Conservation (phyloP, 306 rosid species). For the Ormosia emarginata region DNA sequence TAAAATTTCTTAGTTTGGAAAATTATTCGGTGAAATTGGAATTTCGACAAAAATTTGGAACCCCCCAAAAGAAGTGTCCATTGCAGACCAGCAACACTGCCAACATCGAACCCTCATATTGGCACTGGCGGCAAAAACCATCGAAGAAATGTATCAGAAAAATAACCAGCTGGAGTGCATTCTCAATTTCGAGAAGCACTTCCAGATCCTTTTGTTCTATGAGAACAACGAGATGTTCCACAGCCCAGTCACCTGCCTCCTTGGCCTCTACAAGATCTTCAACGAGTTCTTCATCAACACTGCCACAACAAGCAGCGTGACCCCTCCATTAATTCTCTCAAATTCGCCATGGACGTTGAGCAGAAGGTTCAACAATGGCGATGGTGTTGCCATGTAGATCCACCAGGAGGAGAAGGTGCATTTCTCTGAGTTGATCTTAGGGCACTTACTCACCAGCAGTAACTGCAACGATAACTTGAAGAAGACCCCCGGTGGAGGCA, state of each 20-base stretch:
- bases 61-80: conserved; percentile 39
- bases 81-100: conserved; percentile 49
- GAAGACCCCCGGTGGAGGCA: conserved; percentile 70
- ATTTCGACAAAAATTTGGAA: too few species aligned
- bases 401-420: conserved; percentile 71
- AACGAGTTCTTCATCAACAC: conserved; percentile 71
- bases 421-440: conserved; percentile 64
- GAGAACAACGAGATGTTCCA: conserved; percentile 56
- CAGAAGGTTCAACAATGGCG: conserved; percentile 58
- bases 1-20: too few species aligned
- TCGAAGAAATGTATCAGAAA: conserved; percentile 76
- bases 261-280: conserved; percentile 69
- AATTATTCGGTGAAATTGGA: too few species aligned
- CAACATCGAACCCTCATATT: conserved; percentile 32
- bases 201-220: conserved; percentile 58
- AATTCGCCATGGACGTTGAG: conserved; percentile 52
- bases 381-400: conserved; percentile 66
- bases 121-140: conserved; percentile 27
- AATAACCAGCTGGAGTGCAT: conserved; percentile 73
- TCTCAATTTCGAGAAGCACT: conserved; percentile 59
- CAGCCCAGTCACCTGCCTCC: conserved; percentile 54
- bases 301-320: conserved; percentile 70
- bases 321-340: conserved; percentile 52
- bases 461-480: conserved; percentile 55
- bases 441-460: conserved; percentile 65